phyloP scores from a whole-genome alignment of 768 basidiomycete species.

The Phylloporus sp. region DNA sequence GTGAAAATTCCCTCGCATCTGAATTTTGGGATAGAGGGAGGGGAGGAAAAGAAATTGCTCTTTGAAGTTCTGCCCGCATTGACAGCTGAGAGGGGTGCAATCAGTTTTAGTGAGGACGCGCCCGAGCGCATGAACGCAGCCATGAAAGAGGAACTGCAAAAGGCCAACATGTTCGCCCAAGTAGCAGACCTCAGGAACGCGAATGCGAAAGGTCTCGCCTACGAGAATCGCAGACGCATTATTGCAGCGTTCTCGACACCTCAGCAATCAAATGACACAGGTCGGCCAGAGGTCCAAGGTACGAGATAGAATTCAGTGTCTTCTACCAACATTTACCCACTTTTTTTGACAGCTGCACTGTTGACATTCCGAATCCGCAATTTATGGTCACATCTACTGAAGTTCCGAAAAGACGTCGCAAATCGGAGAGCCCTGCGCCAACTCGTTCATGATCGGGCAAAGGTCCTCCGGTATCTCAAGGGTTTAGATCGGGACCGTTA shows the following conservation, averaged over 20 bases:
- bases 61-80: conserved; percentile 63
- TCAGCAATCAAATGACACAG: conserved; percentile 66
- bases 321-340: neutral
- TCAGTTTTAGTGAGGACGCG: conserved; percentile 15
- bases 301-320: conserved; percentile 1
- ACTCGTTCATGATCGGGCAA: conserved; percentile 80
- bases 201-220: conserved; percentile 79
- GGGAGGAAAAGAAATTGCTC: conserved; percentile 51
- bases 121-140: conserved; percentile 23
- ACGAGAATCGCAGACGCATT: conserved; percentile 79
- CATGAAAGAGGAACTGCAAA: conserved; percentile 36
- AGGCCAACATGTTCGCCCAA: conserved; percentile 55
- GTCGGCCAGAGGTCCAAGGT: conserved; percentile 91
- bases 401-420: conserved; percentile 66
- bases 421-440: conserved; percentile 72
- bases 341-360: conserved; percentile 62
- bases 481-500: conserved; percentile 62
- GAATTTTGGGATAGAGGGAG: conserved; percentile 59
- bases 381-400: conserved; percentile 67
- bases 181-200: conserved; percentile 85
- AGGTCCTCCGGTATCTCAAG: conserved; percentile 75
- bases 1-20: conserved; percentile 48
- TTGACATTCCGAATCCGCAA: conserved; percentile 83
- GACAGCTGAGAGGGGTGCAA: conserved; percentile 33
- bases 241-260: conserved; percentile 72